Base-by-base conservation (phyloP, 2,329 filamentous ascomycete genomes). In the Aspergillus amoenus region DNA sequence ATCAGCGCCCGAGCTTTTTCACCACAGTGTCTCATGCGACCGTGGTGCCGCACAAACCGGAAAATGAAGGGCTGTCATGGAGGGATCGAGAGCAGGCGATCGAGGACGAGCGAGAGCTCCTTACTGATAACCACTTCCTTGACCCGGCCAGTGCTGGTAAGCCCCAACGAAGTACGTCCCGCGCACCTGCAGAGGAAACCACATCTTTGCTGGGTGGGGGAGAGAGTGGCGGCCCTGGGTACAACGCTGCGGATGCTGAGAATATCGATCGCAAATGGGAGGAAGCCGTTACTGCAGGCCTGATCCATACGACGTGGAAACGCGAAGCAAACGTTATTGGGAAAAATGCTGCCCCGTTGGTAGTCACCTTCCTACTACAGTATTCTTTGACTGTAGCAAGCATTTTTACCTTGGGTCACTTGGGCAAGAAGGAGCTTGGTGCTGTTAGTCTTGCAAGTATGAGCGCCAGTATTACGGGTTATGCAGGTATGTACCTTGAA, bases 251-350 rank as follows among this genome's bases (percentile, higher is more conserved):
- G 55, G 79, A 76, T 5, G 76, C 81, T 4, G 84, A 85, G 45
- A 79, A 83, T 51, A 79, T 93, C 50, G 84, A 88, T 64, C 82
- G 86, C 66, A 88, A 90, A 69, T 96, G 91, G 91, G 88, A 93
- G 61, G 89, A 92, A 60, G 93, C 93, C 0, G 89, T 97, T 11
- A 83, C 85, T 1, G 84, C 88, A 0, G 91, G 92, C 11, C 84
- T 86, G 68, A 93, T 97, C 63, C 87, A 88, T 52, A 97, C 93
- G 4, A 95, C 91, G 5, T 97, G 93, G 92, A 88, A 89, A 73
- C 86, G 93, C 61, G 93, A 97, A 79, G 82, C 89, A 42, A 92
- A 93, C 77, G 92, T 92, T 1, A 82, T 97, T 41, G 78, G 82
- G 30, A 81, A 82, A 61, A 93, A 93, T 70, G 88, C 89, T 2